Evolutionary conservation across 2,329 filamentous ascomycete genomes (phyloP).

Genomic region (Sclerotinia trifoliorum): DNA sequence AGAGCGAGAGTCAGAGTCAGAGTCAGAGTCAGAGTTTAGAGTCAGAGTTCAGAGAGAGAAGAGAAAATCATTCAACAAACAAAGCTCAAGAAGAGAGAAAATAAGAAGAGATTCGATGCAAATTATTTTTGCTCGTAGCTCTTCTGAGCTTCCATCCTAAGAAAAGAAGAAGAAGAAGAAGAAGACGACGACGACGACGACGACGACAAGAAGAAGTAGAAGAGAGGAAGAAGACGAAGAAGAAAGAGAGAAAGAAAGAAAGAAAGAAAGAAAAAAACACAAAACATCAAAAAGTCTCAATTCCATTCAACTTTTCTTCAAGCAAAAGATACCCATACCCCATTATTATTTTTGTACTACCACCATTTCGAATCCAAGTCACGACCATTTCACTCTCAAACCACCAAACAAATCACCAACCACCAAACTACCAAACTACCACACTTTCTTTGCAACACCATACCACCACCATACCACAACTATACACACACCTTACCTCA

Average conservation of each 20-base stretch:
- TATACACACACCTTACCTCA: not conserved
- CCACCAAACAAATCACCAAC: not conserved
- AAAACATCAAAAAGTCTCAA: slow-evolving; percentile 12
- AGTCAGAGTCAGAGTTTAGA: not conserved
- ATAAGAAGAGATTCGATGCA: slow-evolving; percentile 21
- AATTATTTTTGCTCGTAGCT: slow-evolving; percentile 22
- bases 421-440: not conserved
- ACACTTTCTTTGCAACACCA: slow-evolving; percentile 1
- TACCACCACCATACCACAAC: not conserved
- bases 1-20: not conserved
- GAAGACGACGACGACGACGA: no score
- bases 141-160: slow-evolving; percentile 21
- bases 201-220: not conserved
- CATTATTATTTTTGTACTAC: slow-evolving; percentile 18
- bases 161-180: not conserved
- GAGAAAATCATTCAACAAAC: not conserved
- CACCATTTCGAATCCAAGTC: slow-evolving; percentile 14
- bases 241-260: not conserved
- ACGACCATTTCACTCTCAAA: not conserved
- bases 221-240: not conserved
- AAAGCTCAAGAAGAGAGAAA: not conserved
- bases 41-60: not conserved
- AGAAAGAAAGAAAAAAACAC: no score
- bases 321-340: slow-evolving; percentile 19
- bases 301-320: slow-evolving; percentile 12